Percentiles rank a stretch among this genome's conserved stretches.
phyloP scores from a whole-genome alignment of 345 rosid species.

The Euphorbia lathyris region DNA sequence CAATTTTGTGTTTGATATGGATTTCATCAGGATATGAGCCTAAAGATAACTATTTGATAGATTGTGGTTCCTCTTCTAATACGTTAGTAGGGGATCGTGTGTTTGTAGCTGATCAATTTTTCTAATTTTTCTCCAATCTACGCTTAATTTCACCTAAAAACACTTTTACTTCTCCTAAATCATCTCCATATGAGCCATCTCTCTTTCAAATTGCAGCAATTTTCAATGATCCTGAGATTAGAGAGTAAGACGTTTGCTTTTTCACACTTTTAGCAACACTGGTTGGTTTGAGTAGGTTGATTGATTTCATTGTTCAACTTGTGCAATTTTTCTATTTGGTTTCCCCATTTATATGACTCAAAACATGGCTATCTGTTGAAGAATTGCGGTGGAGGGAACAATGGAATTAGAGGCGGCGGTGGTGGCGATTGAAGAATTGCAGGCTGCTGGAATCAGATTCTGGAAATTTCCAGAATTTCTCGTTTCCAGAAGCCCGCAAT shows the following conservation, averaged over 20 bases:
- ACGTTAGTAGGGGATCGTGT: constrained; percentile 36
- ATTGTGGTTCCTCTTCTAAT: constrained; percentile 62
- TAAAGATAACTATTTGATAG: constrained; percentile 47
- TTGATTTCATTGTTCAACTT: not conserved
- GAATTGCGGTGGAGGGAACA: too few species aligned
- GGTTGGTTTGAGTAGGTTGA: constrained; percentile 89
- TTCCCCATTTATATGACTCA: not conserved
- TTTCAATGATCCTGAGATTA: constrained; percentile 56
- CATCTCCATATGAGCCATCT: constrained; percentile 30
- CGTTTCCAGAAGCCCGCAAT: too few species aligned
- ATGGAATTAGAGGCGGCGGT: too few species aligned
- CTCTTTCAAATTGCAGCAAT: constrained; percentile 60
- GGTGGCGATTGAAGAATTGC: too few species aligned
- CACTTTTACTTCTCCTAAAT: constrained; percentile 26
- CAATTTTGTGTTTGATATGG: constrained; percentile 26
- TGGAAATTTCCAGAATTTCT: too few species aligned
- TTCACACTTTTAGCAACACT: constrained; percentile 88
- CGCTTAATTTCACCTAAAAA: constrained; percentile 5
- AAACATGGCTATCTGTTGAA: not conserved
- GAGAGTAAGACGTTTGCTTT: constrained; percentile 59
- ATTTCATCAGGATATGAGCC: constrained; percentile 46
- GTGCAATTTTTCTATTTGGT: not conserved
- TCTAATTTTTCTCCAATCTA: constrained; percentile 6
- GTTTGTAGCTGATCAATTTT: constrained; percentile 37
- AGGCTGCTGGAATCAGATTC: too few species aligned